Conservation (phyloP, 2,329 filamentous ascomycete species). For the Ceratocystiopsis brevicomis region DNA sequence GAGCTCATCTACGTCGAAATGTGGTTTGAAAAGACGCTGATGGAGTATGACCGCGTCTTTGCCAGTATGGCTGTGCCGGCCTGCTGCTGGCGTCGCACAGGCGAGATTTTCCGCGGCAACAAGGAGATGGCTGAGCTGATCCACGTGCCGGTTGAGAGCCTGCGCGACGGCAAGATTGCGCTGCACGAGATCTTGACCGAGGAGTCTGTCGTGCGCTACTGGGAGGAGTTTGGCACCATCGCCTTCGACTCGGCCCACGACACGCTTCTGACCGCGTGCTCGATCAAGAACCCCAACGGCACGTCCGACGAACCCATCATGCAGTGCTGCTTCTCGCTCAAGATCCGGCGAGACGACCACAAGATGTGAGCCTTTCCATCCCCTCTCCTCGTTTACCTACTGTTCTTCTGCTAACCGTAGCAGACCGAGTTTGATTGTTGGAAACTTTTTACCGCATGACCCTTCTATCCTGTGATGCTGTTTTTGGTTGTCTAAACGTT, state of each 20-base stretch:
- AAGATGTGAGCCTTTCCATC: slow-evolving; percentile 66
- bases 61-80: slow-evolving; percentile 97
- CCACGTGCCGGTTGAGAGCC: slow-evolving; percentile 71
- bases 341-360: slow-evolving; percentile 82
- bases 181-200: slow-evolving; percentile 92
- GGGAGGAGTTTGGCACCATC: slow-evolving; percentile 97
- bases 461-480: slow-evolving; percentile 16
- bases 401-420: not conserved
- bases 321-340: slow-evolving; percentile 94
- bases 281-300: slow-evolving; percentile 62
- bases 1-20: slow-evolving; percentile 92
- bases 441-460: slow-evolving; percentile 86
- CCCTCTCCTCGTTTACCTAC: slow-evolving; percentile 14
- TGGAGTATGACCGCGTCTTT: slow-evolving; percentile 97
- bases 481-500: not conserved
- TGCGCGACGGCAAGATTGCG: slow-evolving; percentile 85
- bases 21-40: slow-evolving; percentile 93
- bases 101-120: slow-evolving; percentile 93
- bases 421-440: slow-evolving; percentile 85
- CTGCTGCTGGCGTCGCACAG: slow-evolving; percentile 90
- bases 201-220: slow-evolving; percentile 87
- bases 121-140: slow-evolving; percentile 98
- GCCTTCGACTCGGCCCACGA: slow-evolving; percentile 91
- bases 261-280: slow-evolving; percentile 84
- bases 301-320: slow-evolving; percentile 53